phyloP scores from a whole-genome alignment of 106 monocot genomes.

The Allium sativum region DNA sequence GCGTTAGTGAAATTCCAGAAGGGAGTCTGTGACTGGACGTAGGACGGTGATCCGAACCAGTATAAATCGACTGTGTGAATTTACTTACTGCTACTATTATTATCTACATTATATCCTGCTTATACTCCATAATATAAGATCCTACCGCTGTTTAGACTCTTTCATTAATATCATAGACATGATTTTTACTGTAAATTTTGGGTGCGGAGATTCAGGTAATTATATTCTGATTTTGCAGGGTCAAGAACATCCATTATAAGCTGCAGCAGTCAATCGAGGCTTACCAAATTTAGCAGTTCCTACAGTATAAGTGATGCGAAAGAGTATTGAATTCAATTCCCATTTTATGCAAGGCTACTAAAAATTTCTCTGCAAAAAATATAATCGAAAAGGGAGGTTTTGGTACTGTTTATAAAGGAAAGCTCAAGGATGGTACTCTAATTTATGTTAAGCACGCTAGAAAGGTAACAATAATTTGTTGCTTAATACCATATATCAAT shows the following conservation, averaged over 20 bases:
- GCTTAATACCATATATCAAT: too few species aligned
- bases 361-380: conserved; percentile 25
- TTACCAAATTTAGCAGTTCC: conserved; percentile 9
- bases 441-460: conserved; percentile 44
- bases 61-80: too few species aligned
- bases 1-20: too few species aligned
- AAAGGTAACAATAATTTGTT: conserved; percentile 21
- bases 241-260: conserved; percentile 32
- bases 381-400: conserved; percentile 43
- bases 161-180: too few species aligned
- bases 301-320: conserved; percentile 5
- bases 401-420: conserved; percentile 44
- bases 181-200: too few species aligned
- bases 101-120: too few species aligned
- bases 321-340: conserved; percentile 17
- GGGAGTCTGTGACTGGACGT: too few species aligned
- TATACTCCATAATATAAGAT: too few species aligned
- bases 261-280: conserved; percentile 14
- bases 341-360: conserved; percentile 35
- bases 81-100: too few species aligned
- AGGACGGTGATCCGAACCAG: too few species aligned
- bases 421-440: conserved; percentile 35
- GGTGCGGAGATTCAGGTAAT: too few species aligned
- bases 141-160: too few species aligned
- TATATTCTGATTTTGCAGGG: conserved; percentile 30